Base-by-base conservation (phyloP, 495 filamentous ascomycete species). In the Xeromyces bisporus region DNA sequence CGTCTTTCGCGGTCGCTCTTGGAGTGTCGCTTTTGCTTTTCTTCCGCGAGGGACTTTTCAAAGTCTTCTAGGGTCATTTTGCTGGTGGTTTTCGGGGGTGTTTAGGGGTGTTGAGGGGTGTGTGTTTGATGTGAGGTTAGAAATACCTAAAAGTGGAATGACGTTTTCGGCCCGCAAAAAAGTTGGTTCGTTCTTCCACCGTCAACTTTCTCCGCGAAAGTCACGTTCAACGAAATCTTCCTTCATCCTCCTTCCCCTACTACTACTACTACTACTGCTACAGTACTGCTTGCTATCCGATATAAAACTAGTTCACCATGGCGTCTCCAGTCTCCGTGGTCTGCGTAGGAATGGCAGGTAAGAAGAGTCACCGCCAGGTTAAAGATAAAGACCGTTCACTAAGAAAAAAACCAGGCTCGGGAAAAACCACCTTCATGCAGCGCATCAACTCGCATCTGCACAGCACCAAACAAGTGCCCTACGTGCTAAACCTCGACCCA, bases 361-460 rank as follows among this genome's bases (percentile, higher is more conserved):
- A 36, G 51, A 18, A n/a, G n/a, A n/a, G n/a, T 29, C 21, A 39
- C 25, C 8, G 7, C n/a, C n/a, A n/a, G n/a, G n/a, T n/a, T n/a
- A n/a, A n/a, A n/a, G n/a, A n/a, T n/a, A n/a, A n/a, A n/a, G n/a
- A n/a, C n/a, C n/a, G n/a, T n/a, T n/a, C n/a, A n/a, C n/a, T n/a
- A n/a, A n/a, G n/a, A n/a, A n/a, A n/a, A n/a, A n/a, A n/a, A n/a
- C n/a, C 23, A 80, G 81, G 87, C 38, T 92, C 84, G 3, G 91
- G 89, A 43, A 97, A 97, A 61, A 94, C 87, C 2, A 96, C 89
- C 0, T 96, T 97, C 53, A 93, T 96, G 84, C 89, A 94, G 46
- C 71, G 89, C 43, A 87, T 96, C 45, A 92, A 91, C 48, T 75
- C 87, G 1, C 65, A 97, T 44, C 73, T 94, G 3, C 83, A 94